Evolutionary conservation across 2,329 filamentous ascomycete genomes (phyloP).

Genomic region (Sporothrix sp.): DNA sequence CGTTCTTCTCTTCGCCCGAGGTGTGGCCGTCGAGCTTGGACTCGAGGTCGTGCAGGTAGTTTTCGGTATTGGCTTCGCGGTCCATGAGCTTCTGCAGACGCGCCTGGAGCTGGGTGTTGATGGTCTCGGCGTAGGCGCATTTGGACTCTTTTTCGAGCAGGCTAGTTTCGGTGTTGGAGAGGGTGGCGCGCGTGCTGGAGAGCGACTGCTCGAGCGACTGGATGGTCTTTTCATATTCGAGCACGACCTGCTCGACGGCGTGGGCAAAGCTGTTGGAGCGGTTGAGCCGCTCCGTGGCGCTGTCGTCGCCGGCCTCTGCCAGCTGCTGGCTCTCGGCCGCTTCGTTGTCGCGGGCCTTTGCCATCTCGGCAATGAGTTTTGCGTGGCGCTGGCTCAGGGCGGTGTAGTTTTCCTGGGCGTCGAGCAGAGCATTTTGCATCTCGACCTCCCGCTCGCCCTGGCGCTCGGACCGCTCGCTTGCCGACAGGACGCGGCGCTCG

Average conservation of each 20-base stretch:
- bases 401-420: constrained; percentile 89
- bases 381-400: constrained; percentile 86
- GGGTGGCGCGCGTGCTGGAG: constrained; percentile 72
- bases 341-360: constrained; percentile 68
- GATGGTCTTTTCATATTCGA: constrained; percentile 98
- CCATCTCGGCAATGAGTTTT: constrained; percentile 89
- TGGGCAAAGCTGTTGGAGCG: constrained; percentile 93
- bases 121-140: constrained; percentile 84
- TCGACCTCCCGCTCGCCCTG: constrained; percentile 79
- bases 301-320: constrained; percentile 61
- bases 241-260: constrained; percentile 87
- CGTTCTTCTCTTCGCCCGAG: constrained; percentile 86
- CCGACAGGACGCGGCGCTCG: constrained; percentile 42
- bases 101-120: constrained; percentile 79
- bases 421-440: constrained; percentile 85
- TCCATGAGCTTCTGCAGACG: constrained; percentile 90
- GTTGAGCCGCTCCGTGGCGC: constrained; percentile 77
- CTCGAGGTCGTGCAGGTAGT: constrained; percentile 87
- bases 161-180: constrained; percentile 75
- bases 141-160: constrained; percentile 90
- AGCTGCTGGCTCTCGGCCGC: constrained; percentile 45
- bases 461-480: constrained; percentile 66
- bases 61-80: constrained; percentile 82
- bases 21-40: constrained; percentile 81
- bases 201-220: constrained; percentile 86